Base-by-base conservation (phyloP, 805 yeast species). In the Kluyveromyces nonfermentans region DNA sequence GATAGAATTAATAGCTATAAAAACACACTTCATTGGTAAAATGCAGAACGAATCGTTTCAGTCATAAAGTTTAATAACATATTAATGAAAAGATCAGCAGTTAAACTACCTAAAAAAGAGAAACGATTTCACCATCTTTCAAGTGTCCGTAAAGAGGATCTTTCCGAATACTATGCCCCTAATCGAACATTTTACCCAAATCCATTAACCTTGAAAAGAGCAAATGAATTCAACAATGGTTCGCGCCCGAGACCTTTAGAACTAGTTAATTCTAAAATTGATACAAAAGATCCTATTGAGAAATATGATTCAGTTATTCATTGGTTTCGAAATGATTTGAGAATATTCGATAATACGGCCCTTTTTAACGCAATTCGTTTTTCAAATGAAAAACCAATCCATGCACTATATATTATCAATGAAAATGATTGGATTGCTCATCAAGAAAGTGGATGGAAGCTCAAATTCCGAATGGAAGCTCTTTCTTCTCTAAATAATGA, bases 241-340 rank as follows among this genome's bases (percentile, higher is more conserved):
- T 42, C 46, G 30, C 41, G 53, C 22, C 32, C 37, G 17, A 55
- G 43, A 35, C 59, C 59, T 1, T 42, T 49, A 8, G 50, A 47
- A 4, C 10, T 46, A 12, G 40, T 55, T 32, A 46, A 49, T 20
- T 36, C 44, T 12, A 22, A 16, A 3, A 46, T 46, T 33, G 36
- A 37, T n/a, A 46, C 43, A 17, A 37, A 34, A 14, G 9, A 21
- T n/a, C 18, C 33, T 16, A 17, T 19, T 5, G 40, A 45, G 1
- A 39, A 45, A 9, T 46, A 45, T 7, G 46, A 48, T 22, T 40
- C 49, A 16, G 43, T 70, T 12, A 66, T 71, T 16, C 77, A 73
- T 52, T 66, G 77, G 68, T 73, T 75, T 42, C 54, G 70, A 15
- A 62, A 67, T 32, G 81, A 76, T 48, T 55, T 75, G 21, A 58